Evolutionary conservation across 1,284 basidiomycete genomes (phyloP).

Genomic region (Cryptococcus maquisensis): DNA sequence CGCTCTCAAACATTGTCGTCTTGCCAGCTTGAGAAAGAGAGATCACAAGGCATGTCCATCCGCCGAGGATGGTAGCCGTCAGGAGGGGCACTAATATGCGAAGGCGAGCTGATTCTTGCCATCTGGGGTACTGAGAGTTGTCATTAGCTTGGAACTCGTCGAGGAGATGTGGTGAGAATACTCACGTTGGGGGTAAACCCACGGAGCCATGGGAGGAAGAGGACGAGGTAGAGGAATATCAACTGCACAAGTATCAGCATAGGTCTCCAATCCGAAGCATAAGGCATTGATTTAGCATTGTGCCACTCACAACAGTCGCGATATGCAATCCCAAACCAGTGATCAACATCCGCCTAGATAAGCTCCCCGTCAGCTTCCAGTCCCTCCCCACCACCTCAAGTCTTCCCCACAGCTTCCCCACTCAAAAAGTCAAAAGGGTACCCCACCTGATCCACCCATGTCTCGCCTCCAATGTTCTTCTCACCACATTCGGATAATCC

Average conservation of each 20-base stretch:
- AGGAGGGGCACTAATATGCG: conserved; percentile 44
- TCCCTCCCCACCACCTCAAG: not conserved
- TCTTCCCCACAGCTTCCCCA: not conserved
- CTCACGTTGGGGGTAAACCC: conserved; percentile 48
- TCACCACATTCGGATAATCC: conserved; percentile 21
- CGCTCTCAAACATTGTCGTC: conserved; percentile 17
- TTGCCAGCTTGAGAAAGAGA: conserved; percentile 40
- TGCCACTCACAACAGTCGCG: conserved; percentile 32
- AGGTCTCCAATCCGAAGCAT: not conserved
- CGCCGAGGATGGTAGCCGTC: conserved; percentile 40
- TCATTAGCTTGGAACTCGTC: not conserved
- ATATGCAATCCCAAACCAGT: conserved; percentile 27
- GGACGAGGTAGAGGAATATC: conserved; percentile 47
- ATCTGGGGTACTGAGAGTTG: conserved; percentile 42
- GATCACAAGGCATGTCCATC: conserved; percentile 40
- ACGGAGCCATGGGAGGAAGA: conserved; percentile 46
- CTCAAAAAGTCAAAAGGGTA: not conserved
- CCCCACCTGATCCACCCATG: conserved; percentile 29
- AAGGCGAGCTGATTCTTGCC: conserved; percentile 45
- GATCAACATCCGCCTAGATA: conserved; percentile 14
- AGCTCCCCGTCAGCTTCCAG: not conserved
- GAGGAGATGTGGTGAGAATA: not conserved
- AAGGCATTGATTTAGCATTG: not conserved
- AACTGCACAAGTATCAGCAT: conserved; percentile 14
- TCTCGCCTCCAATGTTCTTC: conserved; percentile 15